Conservation (phyloP, 2,329 filamentous ascomycete species). For the Alternaria infectoria region DNA sequence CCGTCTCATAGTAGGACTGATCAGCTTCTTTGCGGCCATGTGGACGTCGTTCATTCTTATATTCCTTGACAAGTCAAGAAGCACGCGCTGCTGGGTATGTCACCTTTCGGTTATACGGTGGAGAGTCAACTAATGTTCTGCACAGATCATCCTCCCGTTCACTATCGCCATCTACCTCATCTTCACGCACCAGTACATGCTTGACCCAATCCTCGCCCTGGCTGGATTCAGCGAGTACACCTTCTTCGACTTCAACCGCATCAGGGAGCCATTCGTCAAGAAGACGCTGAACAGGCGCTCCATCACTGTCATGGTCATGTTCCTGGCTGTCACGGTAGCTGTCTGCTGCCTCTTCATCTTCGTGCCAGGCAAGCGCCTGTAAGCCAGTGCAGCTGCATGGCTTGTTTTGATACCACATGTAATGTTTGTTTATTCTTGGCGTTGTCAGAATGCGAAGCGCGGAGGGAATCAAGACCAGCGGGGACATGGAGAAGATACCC, state of each 20-base stretch:
- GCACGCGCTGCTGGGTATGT: constrained; percentile 83
- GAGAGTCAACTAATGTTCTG: not conserved
- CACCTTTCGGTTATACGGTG: not conserved
- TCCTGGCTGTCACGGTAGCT: constrained; percentile 77
- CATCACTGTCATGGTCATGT: constrained; percentile 78
- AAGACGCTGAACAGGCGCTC: constrained; percentile 84
- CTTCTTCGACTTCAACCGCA: constrained; percentile 86
- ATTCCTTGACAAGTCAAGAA: constrained; percentile 78
- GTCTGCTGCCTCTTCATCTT: constrained; percentile 91
- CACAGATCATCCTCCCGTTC: constrained; percentile 82
- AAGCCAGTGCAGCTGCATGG: not conserved
- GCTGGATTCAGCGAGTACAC: constrained; percentile 96
- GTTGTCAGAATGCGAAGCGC: constrained; percentile 7
- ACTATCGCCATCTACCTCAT: constrained; percentile 80
- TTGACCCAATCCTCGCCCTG: constrained; percentile 89
- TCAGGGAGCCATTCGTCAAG: constrained; percentile 89
- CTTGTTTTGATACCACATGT: constrained; percentile 16
- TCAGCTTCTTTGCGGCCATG: constrained; percentile 88
- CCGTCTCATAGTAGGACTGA: constrained; percentile 81
- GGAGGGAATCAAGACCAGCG: constrained; percentile 9
- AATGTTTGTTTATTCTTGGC: constrained; percentile 26
- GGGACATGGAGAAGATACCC: constrained; percentile 20
- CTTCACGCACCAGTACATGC: constrained; percentile 87
- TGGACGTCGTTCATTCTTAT: constrained; percentile 95
- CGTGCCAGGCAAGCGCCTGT: constrained; percentile 86